Base-by-base conservation (phyloP, 1,139 yeast genomes). In the Nematodospora anomalae region DNA sequence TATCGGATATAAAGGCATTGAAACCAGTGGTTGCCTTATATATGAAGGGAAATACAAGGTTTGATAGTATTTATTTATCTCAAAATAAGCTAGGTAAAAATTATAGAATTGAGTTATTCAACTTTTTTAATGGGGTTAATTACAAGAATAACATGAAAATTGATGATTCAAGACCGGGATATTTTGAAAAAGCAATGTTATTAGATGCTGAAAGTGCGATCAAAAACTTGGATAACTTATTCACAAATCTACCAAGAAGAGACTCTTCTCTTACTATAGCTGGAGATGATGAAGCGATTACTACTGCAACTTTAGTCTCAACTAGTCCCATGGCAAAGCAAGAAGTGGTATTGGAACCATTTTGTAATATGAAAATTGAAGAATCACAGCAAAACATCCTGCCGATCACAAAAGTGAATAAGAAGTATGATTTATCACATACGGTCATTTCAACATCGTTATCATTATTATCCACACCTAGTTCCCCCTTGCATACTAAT, bases 91-190 rank as follows among this genome's bases (percentile, higher is more conserved):
- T 65, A 38, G 76, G 61, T 15, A 71, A 77, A 46, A 70, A 67
- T 20, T 76, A 72, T 46, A 53, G 84, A 42, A 66, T 70, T 21
- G 83, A 79, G 32, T 50, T 79, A 21, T 79, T 79, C 55, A 77
- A 79, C 51, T 51, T 72, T 41, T 55, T 68, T 42, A 76, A 79
- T 47, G 82, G 82, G 10, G 74, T 75, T 18, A 73, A 68, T 37
- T 72, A 67, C 41, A 62, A 64, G 26, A 77, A 74, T 41, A 54
- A 55, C 14, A 55, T 79, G 43, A 68, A 73, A 47, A 71, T 80
- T 33, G 85, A 80, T 51, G 85, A 81, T 38, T 75, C 82, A 7
- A 58, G 73, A 40, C 85, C 86, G 0, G 85, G 86, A 1, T 72
- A 80, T 42, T 75, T 80, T 53, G 86, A 80, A 55, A 68, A 76